Conservation (phyloP, 1,284 basidiomycete species). For the Crucibulum parvulum region DNA sequence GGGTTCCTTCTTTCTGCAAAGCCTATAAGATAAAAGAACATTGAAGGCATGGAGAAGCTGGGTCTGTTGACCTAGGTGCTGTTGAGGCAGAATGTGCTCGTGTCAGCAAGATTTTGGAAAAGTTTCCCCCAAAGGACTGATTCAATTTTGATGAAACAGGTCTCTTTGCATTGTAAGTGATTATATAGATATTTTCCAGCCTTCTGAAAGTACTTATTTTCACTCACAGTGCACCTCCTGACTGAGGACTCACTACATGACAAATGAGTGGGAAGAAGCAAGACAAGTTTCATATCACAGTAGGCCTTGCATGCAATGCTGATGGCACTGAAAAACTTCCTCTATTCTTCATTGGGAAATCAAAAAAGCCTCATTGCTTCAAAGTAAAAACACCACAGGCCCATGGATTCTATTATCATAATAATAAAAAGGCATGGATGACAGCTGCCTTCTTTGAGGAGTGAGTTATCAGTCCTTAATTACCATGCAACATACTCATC, state of each 20-base stretch:
- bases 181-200: constrained; percentile 3
- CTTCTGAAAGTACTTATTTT: background rate
- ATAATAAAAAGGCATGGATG: constrained; percentile 46
- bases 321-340: constrained; percentile 33
- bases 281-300: constrained; percentile 34
- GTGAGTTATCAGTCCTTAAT: constrained; percentile 22
- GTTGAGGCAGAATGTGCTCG: constrained; percentile 30
- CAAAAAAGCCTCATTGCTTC: constrained; percentile 34
- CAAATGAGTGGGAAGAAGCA: constrained; percentile 35
- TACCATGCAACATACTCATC: constrained; percentile 23
- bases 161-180: constrained; percentile 22
- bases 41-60: constrained; percentile 43
- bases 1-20: constrained; percentile 31
- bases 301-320: constrained; percentile 34
- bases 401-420: constrained; percentile 37
- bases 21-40: constrained; percentile 35
- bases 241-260: constrained; percentile 31
- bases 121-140: constrained; percentile 27
- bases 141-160: constrained; percentile 45
- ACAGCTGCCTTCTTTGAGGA: constrained; percentile 36
- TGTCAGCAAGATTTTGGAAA: constrained; percentile 12
- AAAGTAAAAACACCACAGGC: constrained; percentile 18
- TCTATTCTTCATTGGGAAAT: constrained; percentile 40
- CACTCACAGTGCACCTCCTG: constrained; percentile 23
- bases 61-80: constrained; percentile 32